Conservation (phyloP, 2,329 filamentous ascomycete genomes). For the Pseudogymnoascus sp. region DNA sequence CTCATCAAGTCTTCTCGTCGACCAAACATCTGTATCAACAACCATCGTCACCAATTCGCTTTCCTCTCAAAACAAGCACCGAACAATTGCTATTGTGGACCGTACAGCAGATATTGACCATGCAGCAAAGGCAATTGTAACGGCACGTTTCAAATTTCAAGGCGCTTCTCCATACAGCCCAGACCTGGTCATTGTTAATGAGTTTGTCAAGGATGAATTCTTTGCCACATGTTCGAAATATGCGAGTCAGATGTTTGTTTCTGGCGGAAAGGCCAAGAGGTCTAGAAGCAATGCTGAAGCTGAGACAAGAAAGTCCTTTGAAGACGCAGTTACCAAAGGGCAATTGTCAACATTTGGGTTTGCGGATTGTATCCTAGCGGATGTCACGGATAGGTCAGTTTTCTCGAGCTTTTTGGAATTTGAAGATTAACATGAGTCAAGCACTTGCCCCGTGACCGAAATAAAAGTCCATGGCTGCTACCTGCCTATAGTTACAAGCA, state of each 20-base stretch:
- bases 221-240: slow-evolving; percentile 40
- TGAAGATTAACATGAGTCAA: background rate
- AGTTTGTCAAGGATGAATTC: slow-evolving; percentile 49
- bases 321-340: background rate
- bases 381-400: background rate
- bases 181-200: slow-evolving; percentile 55
- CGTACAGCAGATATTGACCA: slow-evolving; percentile 45
- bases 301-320: background rate
- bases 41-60: slow-evolving; percentile 19
- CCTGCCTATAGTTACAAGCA: slow-evolving; percentile 39
- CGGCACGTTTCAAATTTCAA: slow-evolving; percentile 46
- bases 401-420: background rate
- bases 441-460: slow-evolving; percentile 31
- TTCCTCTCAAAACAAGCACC: slow-evolving; percentile 31
- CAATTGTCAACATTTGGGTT: slow-evolving; percentile 12
- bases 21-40: slow-evolving; percentile 9
- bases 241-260: slow-evolving; percentile 23
- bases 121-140: slow-evolving; percentile 45
- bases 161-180: slow-evolving; percentile 53
- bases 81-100: slow-evolving; percentile 50
- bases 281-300: background rate
- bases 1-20: slow-evolving; percentile 16
- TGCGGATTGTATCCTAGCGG: slow-evolving; percentile 10
- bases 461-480: slow-evolving; percentile 30
- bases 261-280: background rate